phyloP scores from a whole-genome alignment of 768 basidiomycete species.

The Clavulina sp. region DNA sequence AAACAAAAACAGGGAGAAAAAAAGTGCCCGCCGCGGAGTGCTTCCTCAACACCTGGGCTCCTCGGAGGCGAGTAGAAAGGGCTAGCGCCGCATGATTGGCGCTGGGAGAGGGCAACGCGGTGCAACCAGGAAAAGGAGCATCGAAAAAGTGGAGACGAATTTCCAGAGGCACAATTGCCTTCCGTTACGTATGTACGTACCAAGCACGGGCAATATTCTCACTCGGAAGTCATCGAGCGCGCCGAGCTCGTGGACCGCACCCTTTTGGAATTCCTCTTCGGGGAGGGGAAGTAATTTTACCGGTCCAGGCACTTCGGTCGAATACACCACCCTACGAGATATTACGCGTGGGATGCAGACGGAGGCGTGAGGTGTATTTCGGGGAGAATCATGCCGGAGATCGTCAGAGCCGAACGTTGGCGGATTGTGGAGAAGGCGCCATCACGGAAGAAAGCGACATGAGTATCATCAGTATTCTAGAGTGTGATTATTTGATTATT shows the following conservation, averaged over 20 bases:
- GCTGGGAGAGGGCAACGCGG: too few relatives aligned
- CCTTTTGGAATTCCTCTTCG: constrained; percentile 84
- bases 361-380: not conserved
- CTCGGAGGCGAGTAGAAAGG: too few relatives aligned
- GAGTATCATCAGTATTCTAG: too few relatives aligned
- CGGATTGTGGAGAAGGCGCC: not conserved
- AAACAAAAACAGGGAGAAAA: too few relatives aligned
- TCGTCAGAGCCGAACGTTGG: not conserved
- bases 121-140: too few relatives aligned
- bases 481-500: too few relatives aligned
- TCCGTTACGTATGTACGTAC: constrained; percentile 21
- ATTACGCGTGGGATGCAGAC: constrained; percentile 26
- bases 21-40: too few relatives aligned
- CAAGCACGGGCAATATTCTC: constrained; percentile 81
- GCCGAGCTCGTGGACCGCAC: constrained; percentile 72
- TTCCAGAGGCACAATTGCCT: not conserved
- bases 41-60: too few relatives aligned
- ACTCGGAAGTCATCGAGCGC: constrained; percentile 89
- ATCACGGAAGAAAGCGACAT: too few relatives aligned
- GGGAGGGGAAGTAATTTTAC: constrained; percentile 78
- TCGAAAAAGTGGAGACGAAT: not conserved
- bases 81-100: too few relatives aligned
- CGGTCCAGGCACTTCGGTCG: constrained; percentile 81
- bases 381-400: not conserved
- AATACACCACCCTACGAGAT: constrained; percentile 75